Base-by-base conservation (phyloP, 2,329 filamentous ascomycete species). In the Stagonosporopsis cucurbitacearum region DNA sequence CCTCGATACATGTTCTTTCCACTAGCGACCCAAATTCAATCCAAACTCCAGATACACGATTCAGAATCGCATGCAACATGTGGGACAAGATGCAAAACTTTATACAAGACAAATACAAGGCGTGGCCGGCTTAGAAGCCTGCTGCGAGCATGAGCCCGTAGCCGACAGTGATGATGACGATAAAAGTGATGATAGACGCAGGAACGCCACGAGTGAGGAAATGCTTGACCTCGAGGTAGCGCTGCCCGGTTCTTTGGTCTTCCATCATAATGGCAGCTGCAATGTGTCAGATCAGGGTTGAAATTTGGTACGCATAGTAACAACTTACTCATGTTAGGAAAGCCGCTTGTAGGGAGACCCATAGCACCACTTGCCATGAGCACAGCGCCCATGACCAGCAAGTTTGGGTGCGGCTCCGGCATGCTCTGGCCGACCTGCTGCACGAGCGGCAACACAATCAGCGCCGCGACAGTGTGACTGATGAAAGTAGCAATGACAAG, bases 261-360 rank as follows among this genome's bases (percentile, higher is more conserved):
- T 99, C 95, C 83, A 98, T 98, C 95, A 99, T 98, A 69, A 99
- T 98, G 4, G 95, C 95, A 70, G 95, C 92, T 96, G 62, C 33
- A 37, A 26, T 54, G 36, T 5, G 46, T 74, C 54, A 71, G 62
- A 25, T 50, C 1, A 20, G 2, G 32, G 43, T 8, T 47, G 1
- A 22, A n/a, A 22, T 30, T 12, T 8, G 37, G 15, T 1, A 23
- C n/a, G 6, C 3, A 7, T n/a, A 6, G 6, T 12, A 13, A 17
- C 25, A 41, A 90, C 92, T 83, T 86, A 96, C 93, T 99, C 95
- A 99, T 99, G 67, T 99, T 99, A 1, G 95, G 95, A 79, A 99
- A 99, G 8, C 95, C 96, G 73, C 89, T 94, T 0, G 95, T 99
- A 2, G 95, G 95, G 76, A 99, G 77, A 12, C 88, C 95, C 95